Percentiles rank a stretch among this genome's conserved stretches.
These are phyloP conservation scores for Monosporozyma unispora DNA, from an alignment of 805 yeast genomes.

Conservation along the genomic window DNA sequence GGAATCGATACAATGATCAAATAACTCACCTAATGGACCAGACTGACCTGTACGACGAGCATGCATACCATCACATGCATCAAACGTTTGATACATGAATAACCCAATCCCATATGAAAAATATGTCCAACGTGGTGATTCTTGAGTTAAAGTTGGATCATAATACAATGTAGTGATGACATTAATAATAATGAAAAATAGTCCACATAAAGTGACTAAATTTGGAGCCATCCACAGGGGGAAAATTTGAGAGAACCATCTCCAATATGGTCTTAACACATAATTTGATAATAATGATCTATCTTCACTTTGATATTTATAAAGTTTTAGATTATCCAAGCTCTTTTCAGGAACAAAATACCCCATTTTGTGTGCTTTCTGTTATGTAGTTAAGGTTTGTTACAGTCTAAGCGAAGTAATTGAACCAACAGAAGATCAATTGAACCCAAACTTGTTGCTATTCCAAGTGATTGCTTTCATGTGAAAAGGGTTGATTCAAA, in stretches of 20 bases:
- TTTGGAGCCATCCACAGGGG: conserved; percentile 92
- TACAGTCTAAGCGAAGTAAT: neutral
- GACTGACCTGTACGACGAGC: conserved; percentile 94
- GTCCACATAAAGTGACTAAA: conserved; percentile 73
- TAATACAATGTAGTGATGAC: conserved; percentile 57
- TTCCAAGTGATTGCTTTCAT: neutral
- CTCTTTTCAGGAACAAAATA: conserved; percentile 49
- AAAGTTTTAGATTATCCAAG: conserved; percentile 44
- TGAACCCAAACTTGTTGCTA: neutral
- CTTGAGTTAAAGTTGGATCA: conserved; percentile 57
- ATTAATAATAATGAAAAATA: conserved; percentile 59
- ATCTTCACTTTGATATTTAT: conserved; percentile 69
- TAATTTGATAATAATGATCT: conserved; percentile 72
- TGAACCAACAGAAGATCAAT: neutral
- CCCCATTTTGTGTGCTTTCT: conserved; percentile 40
- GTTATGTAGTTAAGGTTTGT: neutral
- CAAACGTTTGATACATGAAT: conserved; percentile 89
- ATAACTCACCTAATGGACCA: conserved; percentile 90
- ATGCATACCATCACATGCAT: conserved; percentile 93
- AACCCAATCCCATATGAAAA: conserved; percentile 72
- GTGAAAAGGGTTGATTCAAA: neutral
- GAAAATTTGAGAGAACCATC: conserved; percentile 57
- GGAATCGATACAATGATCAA: conserved; percentile 81
- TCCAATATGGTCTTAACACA: conserved; percentile 77
- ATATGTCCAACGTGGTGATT: conserved; percentile 71